Base-by-base conservation (phyloP, 139 green algal genomes). In the Closterium sp. region DNA sequence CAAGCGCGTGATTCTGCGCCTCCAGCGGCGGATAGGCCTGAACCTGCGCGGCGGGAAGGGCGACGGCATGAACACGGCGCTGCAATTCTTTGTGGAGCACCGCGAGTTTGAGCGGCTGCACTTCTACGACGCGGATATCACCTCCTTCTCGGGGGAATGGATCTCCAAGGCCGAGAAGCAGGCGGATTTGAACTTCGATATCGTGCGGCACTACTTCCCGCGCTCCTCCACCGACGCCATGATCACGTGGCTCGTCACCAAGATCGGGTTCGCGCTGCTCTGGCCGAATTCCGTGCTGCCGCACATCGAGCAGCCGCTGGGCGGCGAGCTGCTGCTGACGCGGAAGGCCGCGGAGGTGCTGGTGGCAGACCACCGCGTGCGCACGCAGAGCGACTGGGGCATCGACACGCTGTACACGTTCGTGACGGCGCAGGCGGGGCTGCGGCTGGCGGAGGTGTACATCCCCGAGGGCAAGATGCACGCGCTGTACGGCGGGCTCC, bases 381-480 rank as follows among this genome's bases (percentile, higher is more conserved):
- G 89, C 76, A 69, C 89, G 64, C 90, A 93, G 87, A 93, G 91
- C 33, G 91, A 93, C 31, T 91, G 91, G 91, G 91, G 91, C 21
- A 91, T 93, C 64, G 91, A 93, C 87, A 93, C 91, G 10, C 91
- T 93, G 4, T 93, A 93, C 86, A 93, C 91, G 19, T 93, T 93
- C 32, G 91, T 91, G 30, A 91, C 87, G 23, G 91, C 91, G 19
- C 91, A 93, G 88, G 86, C 55, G 16, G 91, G 91, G 10, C 91
- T 93, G 8, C 35, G 86, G 7, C 1, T 93, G 5, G 84, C 86
- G 21, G 91, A 93, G 33, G 87, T 91, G 30, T 93, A 93, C 64
- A 34, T 93, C 5, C 86, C 91, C 5, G 91, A 87, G 32, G 91
- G 91, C 19, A 93, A 93, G 55, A 31, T 93, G n/a, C 91, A 93